Evolutionary conservation across 2,329 filamentous ascomycete genomes (phyloP).

Genomic region (Beauveria medogensis): DNA sequence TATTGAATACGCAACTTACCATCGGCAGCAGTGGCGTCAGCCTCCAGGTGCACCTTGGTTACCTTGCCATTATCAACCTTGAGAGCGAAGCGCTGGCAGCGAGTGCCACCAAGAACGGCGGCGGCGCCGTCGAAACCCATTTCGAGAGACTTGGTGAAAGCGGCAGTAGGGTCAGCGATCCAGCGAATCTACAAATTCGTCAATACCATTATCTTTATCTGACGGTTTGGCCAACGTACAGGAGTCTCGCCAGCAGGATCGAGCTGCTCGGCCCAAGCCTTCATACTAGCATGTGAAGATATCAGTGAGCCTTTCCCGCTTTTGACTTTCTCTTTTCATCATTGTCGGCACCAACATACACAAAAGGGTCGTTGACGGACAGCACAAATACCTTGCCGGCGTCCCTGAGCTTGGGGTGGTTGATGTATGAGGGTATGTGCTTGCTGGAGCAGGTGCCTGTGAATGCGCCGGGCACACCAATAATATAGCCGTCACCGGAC

Average conservation of each 20-base stretch:
- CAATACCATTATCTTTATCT: not conserved
- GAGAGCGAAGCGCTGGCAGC: conserved; percentile 83
- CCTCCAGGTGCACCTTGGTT: conserved; percentile 72
- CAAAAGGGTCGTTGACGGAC: conserved; percentile 89
- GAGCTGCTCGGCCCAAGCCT: conserved; percentile 74
- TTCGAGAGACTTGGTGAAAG: conserved; percentile 77
- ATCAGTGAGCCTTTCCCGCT: not conserved
- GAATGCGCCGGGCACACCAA: conserved; percentile 79
- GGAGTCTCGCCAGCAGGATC: conserved; percentile 68
- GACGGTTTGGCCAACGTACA: conserved; percentile 43
- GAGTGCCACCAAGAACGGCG: conserved; percentile 70
- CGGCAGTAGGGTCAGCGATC: conserved; percentile 70
- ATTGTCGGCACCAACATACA: conserved; percentile 48
- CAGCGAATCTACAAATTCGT: conserved; percentile 64
- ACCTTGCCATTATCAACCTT: conserved; percentile 80
- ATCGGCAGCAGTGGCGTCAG: conserved; percentile 76
- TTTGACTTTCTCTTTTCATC: not conserved
- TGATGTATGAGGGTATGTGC: conserved; percentile 83
- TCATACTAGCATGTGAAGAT: conserved; percentile 53
- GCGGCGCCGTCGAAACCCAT: conserved; percentile 67
- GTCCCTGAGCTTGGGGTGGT: conserved; percentile 66
- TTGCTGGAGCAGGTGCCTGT: conserved; percentile 47
- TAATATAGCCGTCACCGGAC: conserved; percentile 67
- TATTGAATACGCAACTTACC: conserved; percentile 39
- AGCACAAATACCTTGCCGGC: conserved; percentile 84